Conservation (phyloP, 129 eudicot species). For the Escallonia rubra region DNA sequence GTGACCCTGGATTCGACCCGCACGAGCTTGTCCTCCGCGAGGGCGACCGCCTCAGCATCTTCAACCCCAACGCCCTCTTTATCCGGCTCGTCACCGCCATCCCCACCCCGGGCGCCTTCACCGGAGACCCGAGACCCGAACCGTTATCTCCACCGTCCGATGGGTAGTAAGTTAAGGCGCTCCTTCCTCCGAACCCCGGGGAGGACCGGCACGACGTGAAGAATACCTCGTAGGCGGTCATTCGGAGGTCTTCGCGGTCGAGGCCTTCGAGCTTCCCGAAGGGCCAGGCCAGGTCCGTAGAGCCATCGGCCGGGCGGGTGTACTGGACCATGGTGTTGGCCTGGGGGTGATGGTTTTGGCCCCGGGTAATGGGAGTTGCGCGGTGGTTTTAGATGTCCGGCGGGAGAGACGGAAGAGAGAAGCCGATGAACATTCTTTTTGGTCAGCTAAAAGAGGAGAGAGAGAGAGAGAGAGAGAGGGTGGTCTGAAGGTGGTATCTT, state of each 20-base stretch:
- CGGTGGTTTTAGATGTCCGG: conserved; percentile 3
- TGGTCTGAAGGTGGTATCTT: conserved; percentile 6
- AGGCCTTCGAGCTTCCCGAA: conserved; percentile 33
- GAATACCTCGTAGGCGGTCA: conserved; percentile 47
- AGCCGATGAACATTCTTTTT: not conserved
- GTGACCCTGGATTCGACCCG: conserved; percentile 37
- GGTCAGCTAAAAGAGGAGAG: not conserved
- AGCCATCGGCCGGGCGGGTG: not conserved
- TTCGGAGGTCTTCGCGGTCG: conserved; percentile 33
- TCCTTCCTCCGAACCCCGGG: conserved; percentile 50
- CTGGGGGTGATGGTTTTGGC: not conserved
- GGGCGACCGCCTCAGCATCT: conserved; percentile 43
- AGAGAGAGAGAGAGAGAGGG: too few species aligned
- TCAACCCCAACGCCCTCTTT: conserved; percentile 78
- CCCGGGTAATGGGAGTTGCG: not conserved
- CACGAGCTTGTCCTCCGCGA: conserved; percentile 51
- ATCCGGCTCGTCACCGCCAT: conserved; percentile 72
- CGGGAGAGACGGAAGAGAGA: conserved; percentile 1
- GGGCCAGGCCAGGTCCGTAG: conserved; percentile 25
- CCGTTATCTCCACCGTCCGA: conserved; percentile 17
- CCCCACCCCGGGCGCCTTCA: conserved; percentile 28
- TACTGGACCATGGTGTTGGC: not conserved
- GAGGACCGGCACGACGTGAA: conserved; percentile 49
- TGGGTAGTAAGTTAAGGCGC: conserved; percentile 13
- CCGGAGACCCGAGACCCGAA: conserved; percentile 18